Percentiles rank a stretch among this genome's conserved stretches.
phyloP scores from a whole-genome alignment of 2,329 filamentous ascomycete genomes.

The Fusarium gaditjirri region DNA sequence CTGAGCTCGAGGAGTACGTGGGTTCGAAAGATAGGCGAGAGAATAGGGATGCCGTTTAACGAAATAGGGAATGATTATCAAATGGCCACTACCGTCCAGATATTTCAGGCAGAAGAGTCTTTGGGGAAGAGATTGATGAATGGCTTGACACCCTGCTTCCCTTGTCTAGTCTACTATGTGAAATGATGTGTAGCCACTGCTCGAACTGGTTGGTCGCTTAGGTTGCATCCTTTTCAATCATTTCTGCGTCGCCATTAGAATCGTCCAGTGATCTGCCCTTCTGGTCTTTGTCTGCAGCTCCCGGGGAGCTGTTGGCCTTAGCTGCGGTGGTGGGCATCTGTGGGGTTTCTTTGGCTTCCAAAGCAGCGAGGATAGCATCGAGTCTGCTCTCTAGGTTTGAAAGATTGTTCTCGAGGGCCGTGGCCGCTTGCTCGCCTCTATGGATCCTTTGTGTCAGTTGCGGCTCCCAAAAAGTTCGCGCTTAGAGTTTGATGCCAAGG shows the following conservation, averaged over 20 bases:
- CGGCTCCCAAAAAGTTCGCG: not conserved
- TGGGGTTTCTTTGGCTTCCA: slow-evolving; percentile 49
- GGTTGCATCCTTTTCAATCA: slow-evolving; percentile 6
- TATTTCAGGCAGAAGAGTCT: slow-evolving; percentile 11
- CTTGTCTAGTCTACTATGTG: not conserved
- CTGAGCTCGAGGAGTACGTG: slow-evolving; percentile 23
- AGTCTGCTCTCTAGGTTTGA: slow-evolving; percentile 64
- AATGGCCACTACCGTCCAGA: slow-evolving; percentile 1
- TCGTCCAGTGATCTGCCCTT: slow-evolving; percentile 1
- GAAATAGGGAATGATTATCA: slow-evolving; percentile 1
- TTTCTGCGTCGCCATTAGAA: slow-evolving; percentile 1
- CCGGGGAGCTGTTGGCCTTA: not conserved
- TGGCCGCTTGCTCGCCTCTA: slow-evolving; percentile 66
- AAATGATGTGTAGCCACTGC: not conserved
- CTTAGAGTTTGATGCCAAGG: not conserved
- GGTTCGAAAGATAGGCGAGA: not conserved
- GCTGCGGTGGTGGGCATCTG: slow-evolving; percentile 1
- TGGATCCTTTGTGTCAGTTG: slow-evolving; percentile 31
- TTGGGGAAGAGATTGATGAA: slow-evolving; percentile 2
- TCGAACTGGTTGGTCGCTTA: not conserved
- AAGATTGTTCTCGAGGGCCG: slow-evolving; percentile 63
- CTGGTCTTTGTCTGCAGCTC: not conserved
- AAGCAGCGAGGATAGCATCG: slow-evolving; percentile 63
- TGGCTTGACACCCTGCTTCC: not conserved
- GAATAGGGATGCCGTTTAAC: slow-evolving; percentile 4